Conservation (phyloP, 306 rosid genomes). For the Cucumis hystrix region DNA sequence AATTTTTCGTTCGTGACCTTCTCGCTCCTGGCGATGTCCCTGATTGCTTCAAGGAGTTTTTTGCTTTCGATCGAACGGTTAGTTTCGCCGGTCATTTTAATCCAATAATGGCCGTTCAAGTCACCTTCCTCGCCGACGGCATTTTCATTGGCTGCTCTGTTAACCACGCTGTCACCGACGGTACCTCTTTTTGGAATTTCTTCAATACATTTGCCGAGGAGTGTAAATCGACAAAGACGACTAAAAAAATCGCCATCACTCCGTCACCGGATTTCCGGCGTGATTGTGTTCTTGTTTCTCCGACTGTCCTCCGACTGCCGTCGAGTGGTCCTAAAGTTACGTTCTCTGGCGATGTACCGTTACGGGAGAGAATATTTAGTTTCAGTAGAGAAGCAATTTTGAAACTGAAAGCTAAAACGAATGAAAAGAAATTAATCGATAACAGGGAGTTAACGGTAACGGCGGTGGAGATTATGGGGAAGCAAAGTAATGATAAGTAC, state of each 20-base stretch:
- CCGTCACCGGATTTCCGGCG: slow-evolving; percentile 51
- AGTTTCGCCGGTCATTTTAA: slow-evolving; percentile 57
- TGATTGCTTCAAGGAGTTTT: slow-evolving; percentile 33
- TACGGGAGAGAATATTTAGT: slow-evolving; percentile 58
- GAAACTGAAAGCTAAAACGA: slow-evolving; percentile 39
- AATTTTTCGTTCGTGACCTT: slow-evolving; percentile 20
- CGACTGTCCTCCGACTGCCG: slow-evolving; percentile 48
- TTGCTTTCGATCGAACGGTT: slow-evolving; percentile 45
- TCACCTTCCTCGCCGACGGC: slow-evolving; percentile 66
- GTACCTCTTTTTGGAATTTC: slow-evolving; percentile 94
- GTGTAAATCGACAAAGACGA: slow-evolving; percentile 13
- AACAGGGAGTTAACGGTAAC: neutral
- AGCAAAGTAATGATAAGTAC: slow-evolving; percentile 33
- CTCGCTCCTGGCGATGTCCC: slow-evolving; percentile 33
- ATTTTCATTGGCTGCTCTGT: slow-evolving; percentile 62
- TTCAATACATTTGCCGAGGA: slow-evolving; percentile 73
- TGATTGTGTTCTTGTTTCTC: slow-evolving; percentile 32
- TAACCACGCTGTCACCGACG: slow-evolving; percentile 70
- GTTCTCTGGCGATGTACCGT: slow-evolving; percentile 39
- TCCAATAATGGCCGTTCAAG: slow-evolving; percentile 59
- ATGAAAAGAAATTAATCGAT: slow-evolving; percentile 12
- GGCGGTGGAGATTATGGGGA: slow-evolving; percentile 34
- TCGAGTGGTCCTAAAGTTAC: slow-evolving; percentile 59
- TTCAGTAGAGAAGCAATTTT: slow-evolving; percentile 58
- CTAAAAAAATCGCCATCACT: slow-evolving; percentile 1